A percentile compares a stretch with the other conserved stretches of the same genome.
Evolutionary conservation across 805 yeast species (phyloP).

Genomic region (Candida loeiensis): DNA sequence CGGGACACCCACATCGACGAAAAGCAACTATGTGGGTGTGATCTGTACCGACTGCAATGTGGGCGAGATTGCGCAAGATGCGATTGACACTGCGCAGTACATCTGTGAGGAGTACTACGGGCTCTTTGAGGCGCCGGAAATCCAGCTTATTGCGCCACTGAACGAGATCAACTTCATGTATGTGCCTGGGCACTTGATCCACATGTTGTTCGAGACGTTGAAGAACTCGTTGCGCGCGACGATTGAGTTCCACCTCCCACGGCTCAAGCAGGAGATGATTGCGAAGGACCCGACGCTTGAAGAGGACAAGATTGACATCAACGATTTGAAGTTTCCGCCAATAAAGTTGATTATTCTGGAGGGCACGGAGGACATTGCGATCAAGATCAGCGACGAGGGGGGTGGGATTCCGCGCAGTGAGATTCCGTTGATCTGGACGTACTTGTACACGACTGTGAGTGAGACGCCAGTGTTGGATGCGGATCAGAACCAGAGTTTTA

Average conservation of each 20-base stretch:
- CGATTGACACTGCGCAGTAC: constrained; percentile 84
- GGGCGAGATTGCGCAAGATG: constrained; percentile 78
- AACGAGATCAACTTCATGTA: constrained; percentile 77
- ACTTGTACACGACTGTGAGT: constrained; percentile 83
- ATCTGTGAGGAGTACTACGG: constrained; percentile 92
- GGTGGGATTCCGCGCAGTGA: constrained; percentile 89
- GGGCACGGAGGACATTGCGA: constrained; percentile 87
- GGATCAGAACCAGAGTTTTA: constrained; percentile 59
- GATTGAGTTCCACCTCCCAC: constrained; percentile 70
- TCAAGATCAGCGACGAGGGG: constrained; percentile 88
- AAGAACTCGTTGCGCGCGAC: constrained; percentile 88
- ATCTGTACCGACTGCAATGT: constrained; percentile 83
- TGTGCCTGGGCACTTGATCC: constrained; percentile 89
- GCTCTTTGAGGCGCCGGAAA: constrained; percentile 79
- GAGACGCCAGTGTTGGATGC: constrained; percentile 63
- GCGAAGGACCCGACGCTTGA: constrained; percentile 40
- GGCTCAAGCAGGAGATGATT: constrained; percentile 36
- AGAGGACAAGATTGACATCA: constrained; percentile 41
- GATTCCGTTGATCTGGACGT: constrained; percentile 85
- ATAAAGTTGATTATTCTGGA: constrained; percentile 83
- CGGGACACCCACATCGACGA: constrained; percentile 6
- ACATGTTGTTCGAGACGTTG: constrained; percentile 84
- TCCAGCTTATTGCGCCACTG: constrained; percentile 70
- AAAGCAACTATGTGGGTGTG: constrained; percentile 77
- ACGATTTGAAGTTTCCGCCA: constrained; percentile 74